Percentiles rank a stretch among this genome's conserved stretches.
These are phyloP conservation scores for Fagus crenata DNA, from an alignment of 306 rosid species.

Conservation along the genomic window DNA sequence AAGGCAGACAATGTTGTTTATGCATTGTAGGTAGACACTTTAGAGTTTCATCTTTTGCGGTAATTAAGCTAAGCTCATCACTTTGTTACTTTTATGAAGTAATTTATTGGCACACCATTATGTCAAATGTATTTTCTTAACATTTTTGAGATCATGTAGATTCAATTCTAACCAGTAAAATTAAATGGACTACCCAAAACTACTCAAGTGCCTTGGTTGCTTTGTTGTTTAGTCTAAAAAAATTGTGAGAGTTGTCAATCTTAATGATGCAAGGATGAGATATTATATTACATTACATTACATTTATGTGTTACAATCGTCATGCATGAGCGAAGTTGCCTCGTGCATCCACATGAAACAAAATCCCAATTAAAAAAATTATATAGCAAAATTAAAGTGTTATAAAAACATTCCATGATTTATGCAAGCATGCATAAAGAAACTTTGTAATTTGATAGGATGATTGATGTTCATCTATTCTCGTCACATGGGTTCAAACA, in stretches of 20 bases:
- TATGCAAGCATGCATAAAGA: neutral
- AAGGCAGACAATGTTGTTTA: neutral
- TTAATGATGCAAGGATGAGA: slow-evolving; percentile 1
- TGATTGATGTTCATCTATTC: slow-evolving; percentile 3
- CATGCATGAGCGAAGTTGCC: slow-evolving; percentile 36
- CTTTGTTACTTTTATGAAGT: too few relatives aligned
- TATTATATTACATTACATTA: neutral
- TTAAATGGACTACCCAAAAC: neutral
- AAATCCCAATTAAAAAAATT: neutral
- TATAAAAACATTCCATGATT: slow-evolving; percentile 12
- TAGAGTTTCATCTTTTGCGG: slow-evolving; percentile 1
- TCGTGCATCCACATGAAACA: slow-evolving; percentile 11
- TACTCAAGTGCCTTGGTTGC: too few relatives aligned
- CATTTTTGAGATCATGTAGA: neutral
- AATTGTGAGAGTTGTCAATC: neutral
- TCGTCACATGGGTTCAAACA: slow-evolving; percentile 23
- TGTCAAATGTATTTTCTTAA: neutral
- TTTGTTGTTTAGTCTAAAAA: neutral
- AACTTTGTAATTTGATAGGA: slow-evolving; percentile 6
- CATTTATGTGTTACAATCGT: neutral
- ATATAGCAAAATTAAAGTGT: neutral
- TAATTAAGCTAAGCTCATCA: slow-evolving; percentile 7
- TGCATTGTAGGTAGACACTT: slow-evolving; percentile 2
- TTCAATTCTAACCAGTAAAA: neutral
- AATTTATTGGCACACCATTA: neutral